Percentiles rank a stretch among this genome's conserved stretches.
These are phyloP conservation scores for Echites panduratus DNA, from an alignment of 257 asterid genomes.

Conservation along the genomic window DNA sequence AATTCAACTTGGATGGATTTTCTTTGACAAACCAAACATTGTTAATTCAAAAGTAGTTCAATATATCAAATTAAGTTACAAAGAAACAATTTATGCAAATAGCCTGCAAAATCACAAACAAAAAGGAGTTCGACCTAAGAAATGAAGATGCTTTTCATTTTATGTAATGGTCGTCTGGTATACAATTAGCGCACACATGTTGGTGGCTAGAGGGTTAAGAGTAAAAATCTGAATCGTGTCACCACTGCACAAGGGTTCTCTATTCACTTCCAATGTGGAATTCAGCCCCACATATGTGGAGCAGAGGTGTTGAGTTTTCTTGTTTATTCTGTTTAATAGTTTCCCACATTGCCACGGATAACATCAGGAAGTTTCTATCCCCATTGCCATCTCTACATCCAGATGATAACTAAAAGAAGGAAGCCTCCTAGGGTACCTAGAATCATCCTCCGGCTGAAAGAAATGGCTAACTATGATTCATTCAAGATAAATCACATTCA, in stretches of 20 bases:
- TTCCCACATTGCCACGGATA: background rate
- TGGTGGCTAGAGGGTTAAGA: background rate
- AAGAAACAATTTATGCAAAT: background rate
- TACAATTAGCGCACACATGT: background rate
- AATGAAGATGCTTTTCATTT: background rate
- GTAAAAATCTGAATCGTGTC: background rate
- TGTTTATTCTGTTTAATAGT: background rate
- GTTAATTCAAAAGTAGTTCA: background rate
- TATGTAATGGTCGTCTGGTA: background rate
- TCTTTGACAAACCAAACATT: background rate
- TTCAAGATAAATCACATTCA: background rate
- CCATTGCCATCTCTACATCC: background rate
- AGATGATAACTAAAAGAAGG: conserved; percentile 4
- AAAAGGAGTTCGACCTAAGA: too few relatives aligned
- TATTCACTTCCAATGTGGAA: conserved; percentile 2
- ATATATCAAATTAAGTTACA: background rate
- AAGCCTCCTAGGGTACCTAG: background rate
- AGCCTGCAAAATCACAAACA: background rate
- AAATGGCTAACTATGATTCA: background rate
- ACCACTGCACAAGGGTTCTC: background rate
- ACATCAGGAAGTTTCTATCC: background rate
- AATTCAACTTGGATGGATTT: background rate
- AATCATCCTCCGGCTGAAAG: background rate
- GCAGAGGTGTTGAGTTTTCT: background rate
- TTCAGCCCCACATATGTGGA: background rate